Base-by-base conservation (phyloP, 345 rosid genomes). In the Pelargonium nanum region DNA sequence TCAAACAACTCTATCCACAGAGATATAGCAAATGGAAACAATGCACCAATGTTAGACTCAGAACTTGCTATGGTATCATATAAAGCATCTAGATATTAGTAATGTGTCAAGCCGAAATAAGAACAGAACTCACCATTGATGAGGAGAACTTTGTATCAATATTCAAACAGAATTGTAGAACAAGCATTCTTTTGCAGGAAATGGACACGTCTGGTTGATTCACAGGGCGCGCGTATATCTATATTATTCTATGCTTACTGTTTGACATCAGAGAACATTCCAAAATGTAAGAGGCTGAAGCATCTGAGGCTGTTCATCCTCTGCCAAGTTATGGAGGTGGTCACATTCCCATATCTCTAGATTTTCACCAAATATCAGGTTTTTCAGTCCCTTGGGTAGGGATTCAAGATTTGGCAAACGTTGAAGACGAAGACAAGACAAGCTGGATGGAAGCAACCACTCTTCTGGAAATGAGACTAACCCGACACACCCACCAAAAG, bases 261-360 rank as follows among this genome's bases (percentile, higher is more conserved):
- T 2, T 2, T 40, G 48, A 12, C 48, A 7, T 40, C 48, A 40
- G 15, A 40, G 48, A 40, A 40, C 48, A 40, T 40, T 12, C 48
- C 48, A 40, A 12, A 40, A 40, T 12, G 48, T 40, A 40, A 6
- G 48, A 40, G 48, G 48, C 48, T 40, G 48, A 12, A 40, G 48
- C 9, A 40, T 9, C 17, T 40, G 48, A 40, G 48, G 48, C 15
- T 40, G 48, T 40, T 40, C 48, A 40, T 40, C 53, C 45, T 62
- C 65, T 7, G 72, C 67, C 63, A 57, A 22, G 0, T 26, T 50
- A 17, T n/a, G 34, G 21, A 68, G 67, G 25, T 9, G 58, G 22
- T 62, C 55, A 3, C 72, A 68, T 19, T 68, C 63, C 58, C 57
- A 50, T 32, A 62, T 62, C 44, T 62, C 67, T 12, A 62, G 52